Evolutionary conservation across 257 asterid species (phyloP), one percentile per base, ranked within the genome.

Genomic region (Paraleonurus japonicus): DNA sequence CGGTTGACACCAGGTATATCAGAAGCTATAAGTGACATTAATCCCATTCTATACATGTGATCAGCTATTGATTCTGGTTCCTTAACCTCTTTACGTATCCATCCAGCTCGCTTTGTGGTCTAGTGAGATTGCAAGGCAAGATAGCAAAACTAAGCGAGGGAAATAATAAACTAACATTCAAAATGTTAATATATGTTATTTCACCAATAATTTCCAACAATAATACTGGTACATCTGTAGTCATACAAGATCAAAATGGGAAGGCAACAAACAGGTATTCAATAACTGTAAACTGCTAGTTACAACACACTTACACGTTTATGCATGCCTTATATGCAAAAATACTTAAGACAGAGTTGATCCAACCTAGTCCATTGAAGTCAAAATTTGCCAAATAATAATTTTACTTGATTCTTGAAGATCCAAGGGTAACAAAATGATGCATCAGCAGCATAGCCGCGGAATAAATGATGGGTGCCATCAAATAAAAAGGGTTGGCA

Each of bases 31-130:
- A 94, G 88, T 62, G 97, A 92, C 98, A 94, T 94, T 30, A 90
- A 70, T 67, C 98, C 98, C 98, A 92, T 90, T 7, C 97, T 86
- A 68, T 94, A 84, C 98, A 94, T 94, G 83, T 94, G 98, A 84
- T 94, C 98, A 35, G 95, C 90, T 70, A 93, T 87, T 4, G 98
- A 93, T 76, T 93, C 98, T 0, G 97, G 96, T 59, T 83, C 85
- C 71, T 85, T 66, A 70, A 93, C 90, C 1, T 79, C 88, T 77
- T 72, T 90, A 23, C 82, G 80, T 32, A 90, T 43, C 98, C 98
- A 93, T 65, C 97, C 97, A 13, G 93, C 81, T 73, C 97, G 82
- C 80, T 93, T 93, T 50, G 98, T 93, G 0, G 92, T 88, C 98
- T 93, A 69, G 50, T 33, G 55, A 61, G 55, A 71, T 70, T 32